A percentile compares a stretch with the other conserved stretches of the same genome.
Evolutionary conservation across 306 rosid genomes (phyloP).

Genomic region (Gastrolobium bilobum): DNA sequence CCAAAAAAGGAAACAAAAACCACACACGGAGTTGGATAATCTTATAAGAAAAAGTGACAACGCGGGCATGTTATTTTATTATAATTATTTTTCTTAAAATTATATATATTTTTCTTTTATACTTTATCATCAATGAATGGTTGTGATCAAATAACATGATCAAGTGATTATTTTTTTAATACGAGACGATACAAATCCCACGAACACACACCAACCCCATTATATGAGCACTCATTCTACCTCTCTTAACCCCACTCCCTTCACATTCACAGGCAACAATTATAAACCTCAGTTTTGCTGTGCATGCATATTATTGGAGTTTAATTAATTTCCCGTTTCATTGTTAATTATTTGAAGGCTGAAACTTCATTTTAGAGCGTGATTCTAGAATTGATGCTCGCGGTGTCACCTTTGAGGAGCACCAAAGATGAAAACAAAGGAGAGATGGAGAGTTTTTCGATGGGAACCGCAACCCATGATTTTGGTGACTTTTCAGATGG

Average conservation of each 20-base stretch:
- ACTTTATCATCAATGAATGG: too few relatives aligned
- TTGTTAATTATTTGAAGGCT: not conserved
- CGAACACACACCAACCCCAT: slow-evolving; percentile 35
- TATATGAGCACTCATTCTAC: slow-evolving; percentile 10
- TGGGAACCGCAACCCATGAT: slow-evolving; percentile 48
- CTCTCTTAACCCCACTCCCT: slow-evolving; percentile 13
- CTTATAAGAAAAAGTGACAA: too few relatives aligned
- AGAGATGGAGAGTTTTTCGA: slow-evolving; percentile 68
- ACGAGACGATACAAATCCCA: slow-evolving; percentile 21
- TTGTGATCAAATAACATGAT: too few relatives aligned
- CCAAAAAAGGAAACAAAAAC: slow-evolving; percentile 44
- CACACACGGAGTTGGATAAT: not conserved
- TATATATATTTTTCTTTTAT: too few relatives aligned
- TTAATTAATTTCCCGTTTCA: not conserved
- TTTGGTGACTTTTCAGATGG: slow-evolving; percentile 69
- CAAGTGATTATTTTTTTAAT: too few relatives aligned
- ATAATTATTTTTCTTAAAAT: too few relatives aligned
- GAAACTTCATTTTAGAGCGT: not conserved
- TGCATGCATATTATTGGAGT: not conserved
- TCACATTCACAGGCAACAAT: slow-evolving; percentile 27
- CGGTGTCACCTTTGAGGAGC: slow-evolving; percentile 72
- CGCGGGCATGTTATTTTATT: too few relatives aligned
- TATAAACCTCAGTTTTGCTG: too few relatives aligned
- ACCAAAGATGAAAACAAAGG: slow-evolving; percentile 67
- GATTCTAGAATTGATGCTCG: slow-evolving; percentile 69